Evolutionary conservation across 2,329 filamentous ascomycete species (phyloP).

Genomic region (Cladobotryum protrusum): DNA sequence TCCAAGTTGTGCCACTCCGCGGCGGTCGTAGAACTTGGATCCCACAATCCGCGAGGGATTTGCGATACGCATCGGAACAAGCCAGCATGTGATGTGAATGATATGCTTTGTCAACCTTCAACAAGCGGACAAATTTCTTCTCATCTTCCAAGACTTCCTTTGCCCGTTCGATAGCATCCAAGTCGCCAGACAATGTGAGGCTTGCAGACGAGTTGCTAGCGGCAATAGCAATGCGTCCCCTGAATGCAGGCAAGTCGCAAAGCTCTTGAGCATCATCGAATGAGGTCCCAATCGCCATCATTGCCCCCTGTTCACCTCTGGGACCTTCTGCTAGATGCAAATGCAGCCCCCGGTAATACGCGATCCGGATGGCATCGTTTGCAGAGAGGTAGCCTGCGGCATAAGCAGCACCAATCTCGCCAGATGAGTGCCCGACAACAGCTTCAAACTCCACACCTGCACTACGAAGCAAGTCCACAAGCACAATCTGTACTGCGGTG

Average conservation of each 20-base stretch:
- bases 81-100: constrained; percentile 42
- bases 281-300: constrained; percentile 5
- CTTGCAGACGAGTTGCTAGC: constrained; percentile 17
- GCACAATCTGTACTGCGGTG: constrained; percentile 4
- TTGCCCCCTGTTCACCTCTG: too few relatives aligned
- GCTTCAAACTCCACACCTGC: background rate
- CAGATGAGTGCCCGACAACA: constrained; percentile 7
- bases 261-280: constrained; percentile 15
- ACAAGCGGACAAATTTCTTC: constrained; percentile 27
- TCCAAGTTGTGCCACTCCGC: constrained; percentile 5
- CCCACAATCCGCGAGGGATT: background rate
- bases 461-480: background rate
- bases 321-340: too few relatives aligned
- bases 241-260: constrained; percentile 7
- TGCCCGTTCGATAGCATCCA: constrained; percentile 19
- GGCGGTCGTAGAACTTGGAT: background rate
- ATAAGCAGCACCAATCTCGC: constrained; percentile 19
- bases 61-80: background rate
- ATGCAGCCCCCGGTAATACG: constrained; percentile 4
- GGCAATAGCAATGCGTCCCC: constrained; percentile 13
- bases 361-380: constrained; percentile 1
- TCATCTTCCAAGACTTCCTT: constrained; percentile 16
- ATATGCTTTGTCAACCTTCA: constrained; percentile 42
- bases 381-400: constrained; percentile 9
- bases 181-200: constrained; percentile 25